Conservation (phyloP, 257 asterid genomes). For the Oldenlandia corymbosa region DNA sequence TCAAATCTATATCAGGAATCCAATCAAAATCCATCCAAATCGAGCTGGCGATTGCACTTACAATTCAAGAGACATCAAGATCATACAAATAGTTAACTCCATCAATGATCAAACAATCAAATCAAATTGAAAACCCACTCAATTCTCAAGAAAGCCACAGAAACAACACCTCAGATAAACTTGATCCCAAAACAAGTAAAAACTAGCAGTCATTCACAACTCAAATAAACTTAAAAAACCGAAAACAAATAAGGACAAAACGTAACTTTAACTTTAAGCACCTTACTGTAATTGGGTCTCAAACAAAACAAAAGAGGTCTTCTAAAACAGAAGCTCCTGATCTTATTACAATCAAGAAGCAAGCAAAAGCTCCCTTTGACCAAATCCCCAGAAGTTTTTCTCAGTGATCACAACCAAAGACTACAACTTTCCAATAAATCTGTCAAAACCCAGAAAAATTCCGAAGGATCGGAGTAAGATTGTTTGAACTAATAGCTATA, state of each 20-base stretch:
- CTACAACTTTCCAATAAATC: conserved; percentile 10
- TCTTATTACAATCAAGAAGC: conserved; percentile 1
- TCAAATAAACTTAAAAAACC: background rate
- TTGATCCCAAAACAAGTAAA: background rate
- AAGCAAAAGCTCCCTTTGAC: conserved; percentile 20
- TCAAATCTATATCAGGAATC: background rate
- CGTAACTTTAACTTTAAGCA: background rate
- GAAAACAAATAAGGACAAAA: background rate
- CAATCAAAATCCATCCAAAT: background rate
- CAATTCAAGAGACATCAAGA: background rate
- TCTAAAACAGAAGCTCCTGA: conserved; percentile 26
- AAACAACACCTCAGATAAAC: background rate
- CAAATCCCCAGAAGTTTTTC: background rate
- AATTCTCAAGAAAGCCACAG: background rate
- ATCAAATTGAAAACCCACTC: background rate
- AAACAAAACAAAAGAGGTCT: too few relatives aligned
- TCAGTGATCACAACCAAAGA: conserved; percentile 20
- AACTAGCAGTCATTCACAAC: background rate
- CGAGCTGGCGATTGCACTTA: background rate
- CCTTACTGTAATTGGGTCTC: background rate
- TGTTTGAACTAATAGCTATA: too few relatives aligned
- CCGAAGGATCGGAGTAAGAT: conserved; percentile 8
- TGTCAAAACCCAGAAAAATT: conserved; percentile 6
- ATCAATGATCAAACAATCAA: background rate
- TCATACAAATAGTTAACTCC: background rate